Conservation (phyloP, 2,329 filamentous ascomycete genomes). For the Monosporascus sp. region DNA sequence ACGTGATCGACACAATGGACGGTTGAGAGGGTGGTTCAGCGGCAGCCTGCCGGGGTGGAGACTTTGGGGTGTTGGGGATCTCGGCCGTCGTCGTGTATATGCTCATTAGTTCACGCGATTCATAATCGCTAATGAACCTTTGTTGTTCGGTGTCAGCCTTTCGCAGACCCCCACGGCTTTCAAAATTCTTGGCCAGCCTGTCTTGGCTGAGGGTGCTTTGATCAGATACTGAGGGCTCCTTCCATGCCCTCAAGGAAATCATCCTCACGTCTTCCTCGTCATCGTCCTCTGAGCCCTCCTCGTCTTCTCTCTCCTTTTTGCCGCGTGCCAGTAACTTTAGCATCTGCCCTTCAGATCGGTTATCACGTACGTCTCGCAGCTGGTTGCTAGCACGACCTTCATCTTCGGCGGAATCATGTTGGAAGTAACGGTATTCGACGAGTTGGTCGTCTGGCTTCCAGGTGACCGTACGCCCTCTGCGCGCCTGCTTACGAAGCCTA, state of each 20-base stretch:
- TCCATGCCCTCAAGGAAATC: constrained; percentile 47
- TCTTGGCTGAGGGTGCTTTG: constrained; percentile 43
- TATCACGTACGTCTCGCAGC: constrained; percentile 66
- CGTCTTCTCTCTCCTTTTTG: constrained; percentile 54
- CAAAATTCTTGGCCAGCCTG: constrained; percentile 42
- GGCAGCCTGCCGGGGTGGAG: constrained; percentile 36
- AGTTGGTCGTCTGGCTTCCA: constrained; percentile 66
- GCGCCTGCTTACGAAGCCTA: constrained; percentile 66
- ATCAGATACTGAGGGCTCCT: constrained; percentile 41
- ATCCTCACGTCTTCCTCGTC: constrained; percentile 52
- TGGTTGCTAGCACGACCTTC: constrained; percentile 62
- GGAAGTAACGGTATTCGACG: constrained; percentile 63
- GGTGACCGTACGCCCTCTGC: constrained; percentile 63
- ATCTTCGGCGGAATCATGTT: constrained; percentile 67
- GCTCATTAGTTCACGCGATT: constrained; percentile 56
- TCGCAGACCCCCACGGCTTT: constrained; percentile 48
- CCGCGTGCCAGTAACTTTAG: constrained; percentile 50
- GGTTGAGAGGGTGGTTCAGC: constrained; percentile 13
- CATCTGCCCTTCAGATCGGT: constrained; percentile 68
- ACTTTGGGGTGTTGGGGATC: constrained; percentile 53
- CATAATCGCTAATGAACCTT: constrained; percentile 49
- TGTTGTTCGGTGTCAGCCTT: constrained; percentile 51
- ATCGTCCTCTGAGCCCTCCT: constrained; percentile 37
- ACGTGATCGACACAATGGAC: constrained; percentile 32
- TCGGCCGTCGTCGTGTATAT: constrained; percentile 50